Evolutionary conservation across 2,329 filamentous ascomycete species (phyloP).

Genomic region (Arthrobotrys sinensis): DNA sequence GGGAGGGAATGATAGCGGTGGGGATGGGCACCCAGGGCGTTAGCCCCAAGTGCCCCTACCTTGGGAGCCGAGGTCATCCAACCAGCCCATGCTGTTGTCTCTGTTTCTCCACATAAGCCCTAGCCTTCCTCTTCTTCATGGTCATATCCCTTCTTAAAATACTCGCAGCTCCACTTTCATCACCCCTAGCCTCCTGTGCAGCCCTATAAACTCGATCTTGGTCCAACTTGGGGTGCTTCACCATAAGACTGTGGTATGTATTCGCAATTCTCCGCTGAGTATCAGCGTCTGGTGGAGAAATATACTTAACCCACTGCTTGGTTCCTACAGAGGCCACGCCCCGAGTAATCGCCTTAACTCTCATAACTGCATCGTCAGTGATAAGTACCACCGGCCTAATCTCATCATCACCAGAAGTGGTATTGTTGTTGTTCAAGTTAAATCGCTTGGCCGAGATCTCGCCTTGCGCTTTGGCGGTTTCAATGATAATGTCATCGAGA

Average conservation of each 20-base stretch:
- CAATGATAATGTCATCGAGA: slow-evolving; percentile 65
- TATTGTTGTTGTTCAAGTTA: background rate
- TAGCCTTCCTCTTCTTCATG: slow-evolving; percentile 44
- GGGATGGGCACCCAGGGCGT: background rate
- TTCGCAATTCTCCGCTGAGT: slow-evolving; percentile 47
- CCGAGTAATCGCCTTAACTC: slow-evolving; percentile 64
- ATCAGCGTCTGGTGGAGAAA: slow-evolving; percentile 43
- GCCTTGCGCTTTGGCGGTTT: slow-evolving; percentile 61
- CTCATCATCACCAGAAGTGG: slow-evolving; percentile 2
- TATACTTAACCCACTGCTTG: slow-evolving; percentile 52
- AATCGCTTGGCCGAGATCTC: slow-evolving; percentile 32
- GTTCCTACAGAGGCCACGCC: slow-evolving; percentile 63
- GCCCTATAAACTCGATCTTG: slow-evolving; percentile 47
- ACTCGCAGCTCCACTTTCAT: slow-evolving; percentile 39
- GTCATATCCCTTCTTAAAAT: slow-evolving; percentile 43
- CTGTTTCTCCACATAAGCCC: slow-evolving; percentile 38
- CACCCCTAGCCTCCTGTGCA: slow-evolving; percentile 31
- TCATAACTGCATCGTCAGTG: slow-evolving; percentile 64
- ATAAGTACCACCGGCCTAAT: slow-evolving; percentile 64
- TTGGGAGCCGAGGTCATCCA: background rate
- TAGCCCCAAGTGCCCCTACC: background rate
- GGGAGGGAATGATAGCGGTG: too few relatives aligned
- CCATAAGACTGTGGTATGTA: slow-evolving; percentile 39
- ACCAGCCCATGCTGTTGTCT: slow-evolving; percentile 14
- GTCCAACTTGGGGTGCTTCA: slow-evolving; percentile 38